Conservation (phyloP, 2,329 filamentous ascomycete genomes). For the Dactylellina haptotyla region DNA sequence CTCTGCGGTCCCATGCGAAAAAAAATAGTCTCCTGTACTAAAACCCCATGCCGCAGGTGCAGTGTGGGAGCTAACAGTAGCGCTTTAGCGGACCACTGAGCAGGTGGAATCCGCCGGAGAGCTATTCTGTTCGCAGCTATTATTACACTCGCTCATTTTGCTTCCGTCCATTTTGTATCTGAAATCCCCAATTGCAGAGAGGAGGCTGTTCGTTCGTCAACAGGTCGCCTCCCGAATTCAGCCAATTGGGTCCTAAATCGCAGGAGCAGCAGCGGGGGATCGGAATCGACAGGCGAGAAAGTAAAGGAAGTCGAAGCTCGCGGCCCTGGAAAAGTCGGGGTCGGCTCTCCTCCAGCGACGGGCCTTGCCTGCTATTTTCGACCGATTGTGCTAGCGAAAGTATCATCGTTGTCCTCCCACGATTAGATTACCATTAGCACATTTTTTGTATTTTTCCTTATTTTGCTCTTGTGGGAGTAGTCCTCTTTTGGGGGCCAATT, state of each 20-base stretch:
- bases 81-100: slow-evolving; percentile 11
- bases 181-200: slow-evolving; percentile 4
- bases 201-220: slow-evolving; percentile 8
- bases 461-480: neutral
- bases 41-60: slow-evolving; percentile 23
- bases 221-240: slow-evolving; percentile 31
- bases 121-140: slow-evolving; percentile 30
- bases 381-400: neutral
- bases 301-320: slow-evolving; percentile 27
- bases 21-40: slow-evolving; percentile 23
- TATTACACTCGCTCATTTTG: slow-evolving; percentile 28
- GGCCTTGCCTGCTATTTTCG: slow-evolving; percentile 7
- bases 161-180: slow-evolving; percentile 26
- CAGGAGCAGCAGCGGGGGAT: slow-evolving; percentile 36
- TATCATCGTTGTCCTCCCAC: neutral
- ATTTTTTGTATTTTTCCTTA: neutral
- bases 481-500: slow-evolving; percentile 13
- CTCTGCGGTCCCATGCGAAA: slow-evolving; percentile 26
- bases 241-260: slow-evolving; percentile 36
- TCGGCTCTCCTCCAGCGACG: neutral
- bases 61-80: slow-evolving; percentile 13
- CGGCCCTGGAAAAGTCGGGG: too few species aligned
- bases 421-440: neutral
- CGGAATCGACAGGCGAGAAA: slow-evolving; percentile 37
- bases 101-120: slow-evolving; percentile 21